Conservation (phyloP, 1,139 yeast species). For the Eremothecium coryli region DNA sequence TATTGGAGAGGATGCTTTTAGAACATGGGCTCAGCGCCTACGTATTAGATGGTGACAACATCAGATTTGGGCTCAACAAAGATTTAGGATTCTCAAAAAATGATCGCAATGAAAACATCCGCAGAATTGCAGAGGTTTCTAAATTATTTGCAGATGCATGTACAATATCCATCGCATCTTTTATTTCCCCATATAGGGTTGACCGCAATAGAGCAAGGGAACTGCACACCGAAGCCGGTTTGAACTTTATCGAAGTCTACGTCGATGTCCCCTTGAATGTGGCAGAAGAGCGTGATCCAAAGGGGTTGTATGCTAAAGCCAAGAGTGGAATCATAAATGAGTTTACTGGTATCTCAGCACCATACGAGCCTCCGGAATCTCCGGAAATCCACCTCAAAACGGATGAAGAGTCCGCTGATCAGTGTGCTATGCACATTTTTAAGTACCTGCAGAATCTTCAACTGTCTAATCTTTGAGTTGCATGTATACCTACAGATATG, state of each 20-base stretch:
- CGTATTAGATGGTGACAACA: conserved; percentile 90
- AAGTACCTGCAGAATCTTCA: conserved; percentile 55
- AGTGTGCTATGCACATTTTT: conserved; percentile 64
- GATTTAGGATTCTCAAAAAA: conserved; percentile 87
- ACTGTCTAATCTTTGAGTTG: too few species aligned
- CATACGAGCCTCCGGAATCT: conserved; percentile 81
- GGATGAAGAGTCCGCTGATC: conserved; percentile 63
- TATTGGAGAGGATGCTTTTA: conserved; percentile 73
- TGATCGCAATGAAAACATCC: conserved; percentile 88
- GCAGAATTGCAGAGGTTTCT: conserved; percentile 90
- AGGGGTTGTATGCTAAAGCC: conserved; percentile 93
- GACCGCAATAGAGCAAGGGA: conserved; percentile 83
- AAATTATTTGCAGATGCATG: conserved; percentile 88
- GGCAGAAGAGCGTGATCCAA: conserved; percentile 95
- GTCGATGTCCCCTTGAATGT: conserved; percentile 89
- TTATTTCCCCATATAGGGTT: conserved; percentile 79
- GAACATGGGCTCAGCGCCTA: conserved; percentile 62
- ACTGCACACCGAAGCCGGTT: conserved; percentile 61
- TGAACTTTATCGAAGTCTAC: conserved; percentile 82
- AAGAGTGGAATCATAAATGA: conserved; percentile 90
- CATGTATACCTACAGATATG: too few species aligned
- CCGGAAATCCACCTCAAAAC: conserved; percentile 81
- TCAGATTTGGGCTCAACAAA: conserved; percentile 88
- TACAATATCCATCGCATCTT: conserved; percentile 74
- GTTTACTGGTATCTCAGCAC: conserved; percentile 92